Evolutionary conservation across 352 stramenopile species (phyloP).

Genomic region (Phytophthora pisi): DNA sequence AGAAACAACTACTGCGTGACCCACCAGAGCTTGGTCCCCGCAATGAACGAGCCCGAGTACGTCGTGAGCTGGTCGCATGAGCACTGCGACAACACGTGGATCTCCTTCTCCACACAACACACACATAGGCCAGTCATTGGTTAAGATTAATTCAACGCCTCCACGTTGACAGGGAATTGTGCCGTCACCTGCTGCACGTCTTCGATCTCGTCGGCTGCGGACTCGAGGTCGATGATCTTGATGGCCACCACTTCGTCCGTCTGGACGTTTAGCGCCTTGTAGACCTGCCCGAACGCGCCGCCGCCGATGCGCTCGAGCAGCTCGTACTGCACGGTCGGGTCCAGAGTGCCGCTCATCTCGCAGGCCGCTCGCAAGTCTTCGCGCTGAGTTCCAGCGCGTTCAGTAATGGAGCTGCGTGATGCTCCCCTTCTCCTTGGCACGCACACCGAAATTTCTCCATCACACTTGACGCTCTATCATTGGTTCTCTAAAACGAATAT

Average conservation of each 20-base stretch:
- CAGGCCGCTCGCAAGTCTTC: background rate
- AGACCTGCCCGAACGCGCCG: conserved; percentile 85
- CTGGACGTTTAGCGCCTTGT: conserved; percentile 71
- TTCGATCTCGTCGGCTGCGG: conserved; percentile 85
- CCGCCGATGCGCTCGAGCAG: conserved; percentile 82
- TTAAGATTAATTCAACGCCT: background rate
- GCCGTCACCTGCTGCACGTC: conserved; percentile 77
- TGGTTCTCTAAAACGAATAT: conserved; percentile 4
- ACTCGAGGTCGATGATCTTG: conserved; percentile 89
- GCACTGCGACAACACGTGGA: conserved; percentile 90
- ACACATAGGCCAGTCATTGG: background rate
- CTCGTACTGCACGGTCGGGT: conserved; percentile 71
- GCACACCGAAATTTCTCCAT: conserved; percentile 13
- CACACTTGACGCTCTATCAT: conserved; percentile 9
- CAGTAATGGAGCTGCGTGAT: background rate
- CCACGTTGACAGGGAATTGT: background rate
- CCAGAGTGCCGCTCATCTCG: conserved; percentile 55
- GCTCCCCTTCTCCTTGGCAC: background rate
- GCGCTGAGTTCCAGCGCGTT: background rate
- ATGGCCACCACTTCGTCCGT: conserved; percentile 77
- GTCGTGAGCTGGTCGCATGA: conserved; percentile 89
- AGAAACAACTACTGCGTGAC: background rate
- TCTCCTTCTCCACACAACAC: conserved; percentile 63
- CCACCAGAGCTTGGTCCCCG: conserved; percentile 84
- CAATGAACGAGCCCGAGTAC: conserved; percentile 89